Conservation (phyloP, 225 moss, liverwort and hornwort genomes). For the Bryum argenteum region DNA sequence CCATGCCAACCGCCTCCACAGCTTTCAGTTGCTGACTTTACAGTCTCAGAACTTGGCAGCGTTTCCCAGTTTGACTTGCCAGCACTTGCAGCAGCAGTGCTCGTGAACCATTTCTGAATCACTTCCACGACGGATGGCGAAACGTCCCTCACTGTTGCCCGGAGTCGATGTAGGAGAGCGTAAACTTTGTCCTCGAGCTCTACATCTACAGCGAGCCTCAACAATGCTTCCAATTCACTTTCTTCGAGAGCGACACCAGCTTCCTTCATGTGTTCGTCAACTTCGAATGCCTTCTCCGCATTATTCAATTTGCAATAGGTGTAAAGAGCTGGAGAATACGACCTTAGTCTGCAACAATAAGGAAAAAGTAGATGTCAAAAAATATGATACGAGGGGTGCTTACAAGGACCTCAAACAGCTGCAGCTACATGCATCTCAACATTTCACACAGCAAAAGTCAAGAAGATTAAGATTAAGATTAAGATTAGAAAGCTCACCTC, state of each 20-base stretch:
- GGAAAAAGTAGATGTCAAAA: constrained; percentile 10
- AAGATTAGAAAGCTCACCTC: constrained; percentile 39
- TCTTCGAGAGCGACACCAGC: constrained; percentile 92
- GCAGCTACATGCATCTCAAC: constrained; percentile 22
- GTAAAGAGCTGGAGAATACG: constrained; percentile 86
- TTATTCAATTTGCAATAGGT: constrained; percentile 74
- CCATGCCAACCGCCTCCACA: constrained; percentile 97
- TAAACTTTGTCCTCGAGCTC: constrained; percentile 81
- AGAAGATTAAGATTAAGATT: neutral
- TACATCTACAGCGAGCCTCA: constrained; percentile 68
- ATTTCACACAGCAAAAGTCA: constrained; percentile 13
- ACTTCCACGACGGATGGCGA: constrained; percentile 53
- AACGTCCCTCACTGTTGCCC: constrained; percentile 68
- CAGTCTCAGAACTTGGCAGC: constrained; percentile 40
- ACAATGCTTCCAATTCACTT: constrained; percentile 77
- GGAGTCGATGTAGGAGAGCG: constrained; percentile 74
- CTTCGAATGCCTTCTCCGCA: constrained; percentile 79
- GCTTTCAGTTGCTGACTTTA: constrained; percentile 62
- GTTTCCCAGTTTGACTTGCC: constrained; percentile 46
- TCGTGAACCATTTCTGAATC: constrained; percentile 72
- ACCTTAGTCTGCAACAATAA: constrained; percentile 65
- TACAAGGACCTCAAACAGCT: constrained; percentile 20
- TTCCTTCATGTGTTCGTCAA: constrained; percentile 83
- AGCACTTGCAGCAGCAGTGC: constrained; percentile 53
- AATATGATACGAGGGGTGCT: constrained; percentile 7